A percentile compares a stretch with the other conserved stretches of the same genome.
phyloP scores from a whole-genome alignment of 2,329 filamentous ascomycete genomes.

The Diaporthe sp. region DNA sequence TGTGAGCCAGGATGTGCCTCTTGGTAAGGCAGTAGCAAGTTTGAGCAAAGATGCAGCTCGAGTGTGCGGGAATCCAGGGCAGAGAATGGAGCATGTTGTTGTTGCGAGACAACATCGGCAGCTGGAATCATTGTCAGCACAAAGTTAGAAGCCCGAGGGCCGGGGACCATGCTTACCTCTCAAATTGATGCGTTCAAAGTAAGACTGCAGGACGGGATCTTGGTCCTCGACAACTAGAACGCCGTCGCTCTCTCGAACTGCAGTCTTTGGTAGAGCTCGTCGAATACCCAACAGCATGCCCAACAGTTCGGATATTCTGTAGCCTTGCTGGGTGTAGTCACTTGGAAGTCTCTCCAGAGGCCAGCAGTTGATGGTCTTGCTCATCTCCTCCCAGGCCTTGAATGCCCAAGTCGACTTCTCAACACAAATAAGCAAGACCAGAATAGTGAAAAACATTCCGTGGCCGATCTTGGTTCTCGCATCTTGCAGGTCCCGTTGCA shows the following conservation, averaged over 20 bases:
- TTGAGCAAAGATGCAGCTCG: conserved; percentile 61
- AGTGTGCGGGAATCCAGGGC: conserved; percentile 62
- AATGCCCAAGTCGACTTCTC: conserved; percentile 80
- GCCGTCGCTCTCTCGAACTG: conserved; percentile 59
- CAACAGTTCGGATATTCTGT: conserved; percentile 69
- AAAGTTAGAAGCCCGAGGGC: not conserved
- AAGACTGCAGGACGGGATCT: conserved; percentile 62
- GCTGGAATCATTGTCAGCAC: conserved; percentile 48
- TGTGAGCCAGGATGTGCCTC: conserved; percentile 15
- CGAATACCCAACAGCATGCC: conserved; percentile 74
- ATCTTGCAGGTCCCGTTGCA: conserved; percentile 73
- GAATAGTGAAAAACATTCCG: conserved; percentile 71
- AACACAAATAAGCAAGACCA: conserved; percentile 75
- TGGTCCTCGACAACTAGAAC: conserved; percentile 63
- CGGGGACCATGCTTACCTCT: conserved; percentile 63
- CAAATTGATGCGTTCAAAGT: conserved; percentile 69
- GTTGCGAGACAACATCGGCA: conserved; percentile 59
- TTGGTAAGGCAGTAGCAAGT: conserved; percentile 54
- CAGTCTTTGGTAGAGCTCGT: conserved; percentile 69
- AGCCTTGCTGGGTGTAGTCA: conserved; percentile 71
- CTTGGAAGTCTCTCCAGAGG: conserved; percentile 71
- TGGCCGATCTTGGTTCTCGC: conserved; percentile 72
- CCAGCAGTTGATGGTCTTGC: conserved; percentile 63
- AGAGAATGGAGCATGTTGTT: conserved; percentile 66
- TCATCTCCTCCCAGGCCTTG: conserved; percentile 76